Percentiles rank a stretch among this genome's conserved stretches.
Evolutionary conservation across 805 yeast species (phyloP).

Genomic region (Sugiyamaella chiloensis): DNA sequence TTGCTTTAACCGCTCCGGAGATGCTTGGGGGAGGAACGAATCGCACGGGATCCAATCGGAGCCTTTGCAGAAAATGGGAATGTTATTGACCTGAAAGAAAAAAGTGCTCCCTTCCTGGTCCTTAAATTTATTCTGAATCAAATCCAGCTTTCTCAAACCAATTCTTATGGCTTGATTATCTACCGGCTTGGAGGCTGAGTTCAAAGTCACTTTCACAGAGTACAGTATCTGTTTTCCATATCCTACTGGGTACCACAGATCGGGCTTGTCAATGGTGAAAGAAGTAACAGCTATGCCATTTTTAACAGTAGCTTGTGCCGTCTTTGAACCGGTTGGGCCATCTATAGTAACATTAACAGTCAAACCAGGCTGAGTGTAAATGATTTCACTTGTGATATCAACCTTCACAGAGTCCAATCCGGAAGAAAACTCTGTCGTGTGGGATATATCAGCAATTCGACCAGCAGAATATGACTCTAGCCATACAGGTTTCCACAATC

Average conservation of each 20-base stretch:
- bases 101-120: slow-evolving; percentile 39
- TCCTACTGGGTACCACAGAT: slow-evolving; percentile 43
- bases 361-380: background rate
- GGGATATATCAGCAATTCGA: slow-evolving; percentile 24
- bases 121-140: slow-evolving; percentile 37
- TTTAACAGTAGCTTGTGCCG: background rate
- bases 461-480: slow-evolving; percentile 27
- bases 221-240: slow-evolving; percentile 40
- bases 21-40: slow-evolving; percentile 37
- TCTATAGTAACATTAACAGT: background rate
- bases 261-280: slow-evolving; percentile 27
- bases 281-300: background rate
- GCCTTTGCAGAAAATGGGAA: slow-evolving; percentile 40
- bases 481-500: slow-evolving; percentile 41
- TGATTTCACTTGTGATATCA: slow-evolving; percentile 2
- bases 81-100: slow-evolving; percentile 40
- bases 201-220: slow-evolving; percentile 18
- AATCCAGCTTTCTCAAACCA: slow-evolving; percentile 42
- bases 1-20: slow-evolving; percentile 32
- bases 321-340: background rate
- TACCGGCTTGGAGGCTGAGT: background rate
- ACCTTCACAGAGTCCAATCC: slow-evolving; percentile 7
- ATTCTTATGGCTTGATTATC: slow-evolving; percentile 21
- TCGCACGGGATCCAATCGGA: slow-evolving; percentile 50
- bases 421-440: slow-evolving; percentile 15